phyloP scores from a whole-genome alignment of 192 early-diverging fungal species.

The Thoreauomyces humboldtii region DNA sequence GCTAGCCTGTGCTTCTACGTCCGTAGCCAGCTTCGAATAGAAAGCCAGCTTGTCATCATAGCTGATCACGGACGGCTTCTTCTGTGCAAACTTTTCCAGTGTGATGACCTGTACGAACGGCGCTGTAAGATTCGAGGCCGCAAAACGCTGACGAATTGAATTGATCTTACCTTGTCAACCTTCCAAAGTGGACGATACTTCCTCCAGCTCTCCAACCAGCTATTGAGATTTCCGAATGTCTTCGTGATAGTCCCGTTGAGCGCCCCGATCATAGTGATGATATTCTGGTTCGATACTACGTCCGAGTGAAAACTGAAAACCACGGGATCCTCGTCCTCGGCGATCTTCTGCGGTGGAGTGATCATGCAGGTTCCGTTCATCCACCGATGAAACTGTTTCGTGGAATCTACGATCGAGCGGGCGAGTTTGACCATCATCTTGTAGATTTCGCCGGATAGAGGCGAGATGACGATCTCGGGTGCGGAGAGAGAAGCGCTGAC shows the following conservation, averaged over 20 bases:
- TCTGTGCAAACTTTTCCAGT: conserved; percentile 65
- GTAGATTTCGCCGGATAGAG: conserved; percentile 53
- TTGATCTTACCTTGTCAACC: conserved; percentile 53
- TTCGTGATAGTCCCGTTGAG: conserved; percentile 50
- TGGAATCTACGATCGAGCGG: conserved; percentile 56
- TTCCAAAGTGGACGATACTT: conserved; percentile 65
- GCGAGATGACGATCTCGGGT: conserved; percentile 59
- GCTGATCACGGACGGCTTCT: conserved; percentile 53
- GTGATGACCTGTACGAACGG: conserved; percentile 49
- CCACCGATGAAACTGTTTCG: conserved; percentile 64
- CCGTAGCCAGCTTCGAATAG: conserved; percentile 57
- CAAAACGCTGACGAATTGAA: background rate
- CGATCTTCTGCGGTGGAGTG: conserved; percentile 54
- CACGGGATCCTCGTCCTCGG: conserved; percentile 57
- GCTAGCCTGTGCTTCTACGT: conserved; percentile 50
- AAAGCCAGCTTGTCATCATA: conserved; percentile 62
- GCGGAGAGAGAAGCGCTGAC: conserved; percentile 57
- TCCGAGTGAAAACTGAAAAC: conserved; percentile 59
- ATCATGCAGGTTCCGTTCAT: conserved; percentile 61
- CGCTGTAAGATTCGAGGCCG: background rate
- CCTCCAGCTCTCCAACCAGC: conserved; percentile 55
- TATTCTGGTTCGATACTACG: conserved; percentile 44
- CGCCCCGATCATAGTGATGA: conserved; percentile 42
- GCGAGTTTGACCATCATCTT: conserved; percentile 64
- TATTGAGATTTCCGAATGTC: conserved; percentile 49